Percentiles rank a stretch among this genome's conserved stretches.
Evolutionary conservation across 2,329 filamentous ascomycete genomes (phyloP).

Genomic region (Diplodia sapinea): DNA sequence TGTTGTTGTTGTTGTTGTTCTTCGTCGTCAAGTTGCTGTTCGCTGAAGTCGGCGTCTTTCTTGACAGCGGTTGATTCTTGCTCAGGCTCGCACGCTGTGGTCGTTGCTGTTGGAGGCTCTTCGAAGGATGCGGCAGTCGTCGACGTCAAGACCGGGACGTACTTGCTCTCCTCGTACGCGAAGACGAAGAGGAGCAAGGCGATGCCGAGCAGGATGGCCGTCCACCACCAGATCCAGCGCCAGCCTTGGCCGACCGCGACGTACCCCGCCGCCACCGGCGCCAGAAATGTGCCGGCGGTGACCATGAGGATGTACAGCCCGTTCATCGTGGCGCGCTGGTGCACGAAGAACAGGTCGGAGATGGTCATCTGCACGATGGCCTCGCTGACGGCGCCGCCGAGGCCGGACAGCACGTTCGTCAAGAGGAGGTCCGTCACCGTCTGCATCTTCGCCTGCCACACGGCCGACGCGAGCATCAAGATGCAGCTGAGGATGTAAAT

Average conservation of each 20-base stretch:
- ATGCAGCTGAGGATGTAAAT: constrained; percentile 53
- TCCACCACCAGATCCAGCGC: constrained; percentile 61
- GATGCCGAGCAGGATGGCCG: constrained; percentile 49
- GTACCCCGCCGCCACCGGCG: background rate
- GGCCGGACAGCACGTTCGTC: constrained; percentile 52
- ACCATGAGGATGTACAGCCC: constrained; percentile 50
- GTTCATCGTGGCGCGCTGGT: constrained; percentile 57
- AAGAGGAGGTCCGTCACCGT: constrained; percentile 53
- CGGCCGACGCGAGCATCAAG: constrained; percentile 44
- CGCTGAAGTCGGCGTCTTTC: background rate
- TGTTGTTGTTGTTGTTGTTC: background rate
- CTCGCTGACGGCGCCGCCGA: constrained; percentile 54
- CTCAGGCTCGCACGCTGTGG: background rate
- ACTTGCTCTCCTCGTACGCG: constrained; percentile 50
- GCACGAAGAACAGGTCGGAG: constrained; percentile 57
- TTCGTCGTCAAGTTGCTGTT: background rate
- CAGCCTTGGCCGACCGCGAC: constrained; percentile 47
- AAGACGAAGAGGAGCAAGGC: constrained; percentile 40
- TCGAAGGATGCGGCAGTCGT: background rate
- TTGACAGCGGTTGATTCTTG: background rate
- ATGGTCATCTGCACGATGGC: constrained; percentile 48
- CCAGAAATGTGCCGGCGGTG: constrained; percentile 28
- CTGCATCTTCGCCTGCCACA: constrained; percentile 54
- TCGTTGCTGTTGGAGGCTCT: too few species aligned
- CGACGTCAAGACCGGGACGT: constrained; percentile 31